Evolutionary conservation across 805 yeast species (phyloP).

Genomic region (Candida sphagnicola): DNA sequence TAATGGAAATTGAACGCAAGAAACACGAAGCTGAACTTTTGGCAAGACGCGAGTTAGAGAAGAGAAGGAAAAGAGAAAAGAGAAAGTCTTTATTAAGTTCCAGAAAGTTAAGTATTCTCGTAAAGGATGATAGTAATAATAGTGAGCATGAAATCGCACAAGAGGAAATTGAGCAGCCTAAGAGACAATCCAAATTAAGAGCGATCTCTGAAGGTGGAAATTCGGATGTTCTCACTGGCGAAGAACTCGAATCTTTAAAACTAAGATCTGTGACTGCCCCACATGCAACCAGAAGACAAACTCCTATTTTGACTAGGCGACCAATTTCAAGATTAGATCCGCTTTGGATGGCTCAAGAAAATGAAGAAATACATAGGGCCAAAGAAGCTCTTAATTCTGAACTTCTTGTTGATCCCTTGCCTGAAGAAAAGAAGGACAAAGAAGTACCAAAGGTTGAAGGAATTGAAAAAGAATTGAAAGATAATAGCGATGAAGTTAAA

Average conservation of each 20-base stretch:
- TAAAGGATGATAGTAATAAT: constrained; percentile 30
- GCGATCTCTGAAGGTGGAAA: constrained; percentile 29
- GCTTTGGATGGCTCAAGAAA: constrained; percentile 49
- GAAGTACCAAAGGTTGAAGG: constrained; percentile 7
- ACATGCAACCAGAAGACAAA: constrained; percentile 24
- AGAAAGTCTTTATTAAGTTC: constrained; percentile 37
- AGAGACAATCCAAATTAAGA: constrained; percentile 34
- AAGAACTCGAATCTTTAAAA: constrained; percentile 42
- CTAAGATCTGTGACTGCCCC: constrained; percentile 47
- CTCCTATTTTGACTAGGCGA: constrained; percentile 44
- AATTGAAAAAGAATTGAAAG: constrained; percentile 9
- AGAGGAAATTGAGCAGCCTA: constrained; percentile 32
- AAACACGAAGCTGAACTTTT: constrained; percentile 51
- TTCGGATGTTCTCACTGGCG: constrained; percentile 37
- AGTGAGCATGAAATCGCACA: constrained; percentile 23
- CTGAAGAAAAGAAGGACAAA: neutral
- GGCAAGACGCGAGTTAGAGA: constrained; percentile 46
- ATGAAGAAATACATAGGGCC: constrained; percentile 41
- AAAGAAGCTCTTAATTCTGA: constrained; percentile 40
- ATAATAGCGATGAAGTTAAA: neutral
- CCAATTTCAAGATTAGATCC: constrained; percentile 59
- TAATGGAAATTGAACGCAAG: constrained; percentile 43
- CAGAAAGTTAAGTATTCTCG: constrained; percentile 31
- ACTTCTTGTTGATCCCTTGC: constrained; percentile 16
- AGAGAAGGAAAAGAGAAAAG: constrained; percentile 39